A percentile compares a stretch with the other conserved stretches of the same genome.
Evolutionary conservation across 2,329 filamentous ascomycete species (phyloP).

Genomic region (Verticillium isaacii): DNA sequence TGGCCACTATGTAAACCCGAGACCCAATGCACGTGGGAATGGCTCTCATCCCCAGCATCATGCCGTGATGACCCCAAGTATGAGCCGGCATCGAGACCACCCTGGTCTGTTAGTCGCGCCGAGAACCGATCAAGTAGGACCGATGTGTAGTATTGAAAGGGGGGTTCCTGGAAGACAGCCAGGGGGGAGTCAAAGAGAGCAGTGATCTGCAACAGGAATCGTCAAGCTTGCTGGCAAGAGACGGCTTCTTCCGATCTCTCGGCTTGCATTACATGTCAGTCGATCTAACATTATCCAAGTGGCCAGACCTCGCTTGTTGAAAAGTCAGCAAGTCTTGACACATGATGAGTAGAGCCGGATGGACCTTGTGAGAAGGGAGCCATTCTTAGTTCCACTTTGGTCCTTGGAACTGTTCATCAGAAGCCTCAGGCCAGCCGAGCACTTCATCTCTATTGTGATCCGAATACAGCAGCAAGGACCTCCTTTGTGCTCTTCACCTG

Average conservation of each 20-base stretch:
- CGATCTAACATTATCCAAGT: no score
- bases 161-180: background rate
- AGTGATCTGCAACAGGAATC: background rate
- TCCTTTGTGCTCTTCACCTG: conserved; percentile 30
- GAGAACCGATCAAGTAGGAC: background rate
- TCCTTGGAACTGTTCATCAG: no score
- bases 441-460: background rate
- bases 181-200: background rate
- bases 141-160: background rate
- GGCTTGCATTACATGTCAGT: background rate
- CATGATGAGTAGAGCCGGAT: no score
- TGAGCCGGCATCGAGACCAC: background rate
- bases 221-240: background rate
- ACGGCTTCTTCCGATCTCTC: background rate
- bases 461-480: conserved; percentile 15
- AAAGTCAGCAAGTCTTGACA: no score
- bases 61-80: background rate
- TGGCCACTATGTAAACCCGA: background rate
- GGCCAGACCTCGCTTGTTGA: no score
- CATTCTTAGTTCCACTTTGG: no score
- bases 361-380: no score
- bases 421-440: background rate
- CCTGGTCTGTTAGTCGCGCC: background rate
- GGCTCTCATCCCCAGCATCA: background rate
- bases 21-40: background rate